Evolutionary conservation across 2,329 filamentous ascomycete genomes (phyloP), one percentile per base, ranked within the genome.

Genomic region (Colletotrichum kahawae): DNA sequence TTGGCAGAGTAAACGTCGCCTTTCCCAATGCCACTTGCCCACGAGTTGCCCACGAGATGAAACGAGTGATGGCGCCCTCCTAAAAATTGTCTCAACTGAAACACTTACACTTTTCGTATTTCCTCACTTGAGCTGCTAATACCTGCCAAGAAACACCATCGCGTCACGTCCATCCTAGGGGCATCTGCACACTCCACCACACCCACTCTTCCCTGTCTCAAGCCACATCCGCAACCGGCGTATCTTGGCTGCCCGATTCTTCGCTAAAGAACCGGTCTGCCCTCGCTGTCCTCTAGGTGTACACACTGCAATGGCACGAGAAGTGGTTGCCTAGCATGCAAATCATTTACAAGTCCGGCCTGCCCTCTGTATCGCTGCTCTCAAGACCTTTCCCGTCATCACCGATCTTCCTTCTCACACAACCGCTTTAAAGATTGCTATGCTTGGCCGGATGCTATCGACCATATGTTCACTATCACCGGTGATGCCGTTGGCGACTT

Each of bases 91-190:
- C 21, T 33, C 57, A 68, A 64, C 73, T 73, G 73, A 75, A 73
- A 75, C 69, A 73, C 16, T 54, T 57, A 21, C 36, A 64, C 69
- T 51, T 34, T 67, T 67, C 57, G 43, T 59, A 72, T 73, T 59
- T 73, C 73, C 73, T 75, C 57, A 34, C 56, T 24, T 33, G 36
- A 34, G 14, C 33, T 18, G 60, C 54, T 43, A 64, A 64, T 18
- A 29, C 64, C 38, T 73, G 69, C 73, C 73, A 75, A 75, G 73
- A 73, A 38, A 34, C 57, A 68, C 69, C 63, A 63, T 63, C 59
- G 70, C 34, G 48, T 70, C 64, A 59, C 63, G 27, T 73, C 21
- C n/a, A 43, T 73, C 51, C 70, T 68, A 72, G 65, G 16, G 64
- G 38, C 43, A 59, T 36, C 24, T 33, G 36, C 24, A 57, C 34